Evolutionary conservation across 257 asterid genomes (phyloP).

Genomic region (Coffea eugenioides): DNA sequence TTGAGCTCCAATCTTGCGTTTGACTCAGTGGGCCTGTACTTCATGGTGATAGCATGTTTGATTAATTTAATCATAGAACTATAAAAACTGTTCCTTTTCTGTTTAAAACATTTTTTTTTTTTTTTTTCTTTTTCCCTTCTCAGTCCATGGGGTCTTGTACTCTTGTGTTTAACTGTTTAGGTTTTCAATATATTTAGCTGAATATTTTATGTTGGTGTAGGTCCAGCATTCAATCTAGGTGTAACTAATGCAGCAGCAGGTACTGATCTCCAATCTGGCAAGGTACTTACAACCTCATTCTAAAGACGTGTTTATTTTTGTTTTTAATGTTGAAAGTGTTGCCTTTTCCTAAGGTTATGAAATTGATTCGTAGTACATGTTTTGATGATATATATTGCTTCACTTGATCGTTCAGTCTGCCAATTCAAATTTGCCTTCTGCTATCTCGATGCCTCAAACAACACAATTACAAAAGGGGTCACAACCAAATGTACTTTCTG

Average conservation of each 20-base stretch:
- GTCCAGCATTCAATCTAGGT: slow-evolving; percentile 41
- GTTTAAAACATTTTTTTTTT: too few relatives aligned
- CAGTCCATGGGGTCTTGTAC: not conserved
- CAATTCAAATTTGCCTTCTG: slow-evolving; percentile 39
- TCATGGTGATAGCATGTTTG: not conserved
- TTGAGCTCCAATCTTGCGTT: not conserved
- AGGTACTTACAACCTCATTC: slow-evolving; percentile 36
- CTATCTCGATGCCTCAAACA: slow-evolving; percentile 44
- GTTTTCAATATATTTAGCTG: not conserved
- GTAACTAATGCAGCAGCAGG: slow-evolving; percentile 45
- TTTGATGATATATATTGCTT: slow-evolving; percentile 6
- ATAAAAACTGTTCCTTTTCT: not conserved
- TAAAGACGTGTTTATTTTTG: not conserved
- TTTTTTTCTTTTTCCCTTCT: not conserved
- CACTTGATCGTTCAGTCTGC: slow-evolving; percentile 38
- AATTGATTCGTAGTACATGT: not conserved
- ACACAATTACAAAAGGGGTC: slow-evolving; percentile 42
- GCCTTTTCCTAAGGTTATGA: not conserved
- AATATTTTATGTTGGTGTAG: slow-evolving; percentile 35
- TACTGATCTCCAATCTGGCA: slow-evolving; percentile 48
- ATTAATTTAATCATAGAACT: not conserved
- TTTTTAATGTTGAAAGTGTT: too few relatives aligned
- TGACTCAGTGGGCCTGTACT: not conserved
- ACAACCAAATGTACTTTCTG: slow-evolving; percentile 36
- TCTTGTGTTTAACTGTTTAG: not conserved